Evolutionary conservation across 2,329 filamentous ascomycete genomes (phyloP).

Genomic region (Talaromyces amestolkiae): DNA sequence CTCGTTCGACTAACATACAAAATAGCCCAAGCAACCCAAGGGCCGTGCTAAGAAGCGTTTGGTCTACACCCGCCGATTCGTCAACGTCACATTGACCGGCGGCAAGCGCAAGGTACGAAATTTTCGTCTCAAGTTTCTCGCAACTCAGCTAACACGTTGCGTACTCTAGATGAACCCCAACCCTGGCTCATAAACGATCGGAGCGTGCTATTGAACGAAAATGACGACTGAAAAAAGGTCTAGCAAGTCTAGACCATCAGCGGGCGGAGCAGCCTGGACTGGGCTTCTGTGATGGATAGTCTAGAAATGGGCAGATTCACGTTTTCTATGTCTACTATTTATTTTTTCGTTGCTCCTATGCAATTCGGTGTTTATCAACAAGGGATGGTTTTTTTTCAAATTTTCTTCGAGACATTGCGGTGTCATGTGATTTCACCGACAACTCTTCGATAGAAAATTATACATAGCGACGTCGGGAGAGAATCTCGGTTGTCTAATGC

Average conservation of each 20-base stretch:
- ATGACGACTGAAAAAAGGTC: slow-evolving; percentile 8
- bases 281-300: slow-evolving; percentile 1
- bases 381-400: slow-evolving; percentile 5
- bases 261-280: slow-evolving; percentile 4
- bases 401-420: neutral
- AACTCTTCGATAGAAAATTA: neutral
- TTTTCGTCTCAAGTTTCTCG: neutral
- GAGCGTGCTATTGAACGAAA: slow-evolving; percentile 8
- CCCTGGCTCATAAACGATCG: slow-evolving; percentile 19
- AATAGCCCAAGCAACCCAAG: slow-evolving; percentile 92
- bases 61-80: slow-evolving; percentile 89
- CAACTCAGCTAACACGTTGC: neutral
- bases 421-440: slow-evolving; percentile 1
- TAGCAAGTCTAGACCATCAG: neutral
- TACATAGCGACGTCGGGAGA: neutral
- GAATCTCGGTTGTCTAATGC: neutral
- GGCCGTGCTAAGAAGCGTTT: slow-evolving; percentile 91
- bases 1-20: slow-evolving; percentile 63
- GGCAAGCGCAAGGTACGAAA: slow-evolving; percentile 84
- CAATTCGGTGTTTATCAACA: slow-evolving; percentile 14
- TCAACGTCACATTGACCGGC: slow-evolving; percentile 88
- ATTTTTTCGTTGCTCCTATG: slow-evolving; percentile 9
- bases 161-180: slow-evolving; percentile 19
- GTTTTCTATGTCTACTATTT: slow-evolving; percentile 11
- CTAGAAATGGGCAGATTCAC: slow-evolving; percentile 12